Percentiles rank a stretch among this genome's conserved stretches.
phyloP scores from a whole-genome alignment of 495 filamentous ascomycete species.

The Jackrogersella multiformis region DNA sequence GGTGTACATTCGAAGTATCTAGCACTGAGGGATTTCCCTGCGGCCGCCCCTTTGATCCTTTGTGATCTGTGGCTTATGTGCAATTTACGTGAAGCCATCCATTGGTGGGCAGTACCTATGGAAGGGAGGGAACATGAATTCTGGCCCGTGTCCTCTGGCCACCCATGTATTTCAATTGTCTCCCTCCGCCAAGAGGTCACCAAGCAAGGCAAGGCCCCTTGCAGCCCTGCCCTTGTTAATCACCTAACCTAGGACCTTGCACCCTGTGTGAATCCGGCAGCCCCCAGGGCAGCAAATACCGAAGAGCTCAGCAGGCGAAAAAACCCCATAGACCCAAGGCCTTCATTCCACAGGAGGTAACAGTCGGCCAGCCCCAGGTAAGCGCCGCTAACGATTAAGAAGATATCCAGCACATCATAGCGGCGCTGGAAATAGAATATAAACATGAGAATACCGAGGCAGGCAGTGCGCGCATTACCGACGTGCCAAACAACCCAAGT shows the following conservation, averaged over 20 bases:
- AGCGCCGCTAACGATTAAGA: constrained; percentile 14
- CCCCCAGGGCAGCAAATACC: constrained; percentile 19
- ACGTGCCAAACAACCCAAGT: constrained; percentile 18
- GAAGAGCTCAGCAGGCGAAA: constrained; percentile 16
- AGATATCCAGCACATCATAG: constrained; percentile 18
- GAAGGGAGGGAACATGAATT: no score
- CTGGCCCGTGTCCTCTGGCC: no score
- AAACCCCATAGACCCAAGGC: constrained; percentile 7
- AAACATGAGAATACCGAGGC: constrained; percentile 23
- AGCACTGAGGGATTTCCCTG: background rate
- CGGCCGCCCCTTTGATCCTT: background rate
- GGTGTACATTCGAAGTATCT: background rate
- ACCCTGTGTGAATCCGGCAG: constrained; percentile 13
- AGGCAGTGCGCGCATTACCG: constrained; percentile 19
- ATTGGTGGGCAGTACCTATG: no score
- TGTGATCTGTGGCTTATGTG: background rate
- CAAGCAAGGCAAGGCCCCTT: background rate
- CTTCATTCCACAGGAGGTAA: constrained; percentile 10
- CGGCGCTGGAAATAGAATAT: constrained; percentile 22
- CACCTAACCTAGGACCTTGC: constrained; percentile 6
- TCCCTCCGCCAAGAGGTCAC: no score
- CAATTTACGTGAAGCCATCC: no score
- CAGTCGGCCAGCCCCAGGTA: constrained; percentile 16
- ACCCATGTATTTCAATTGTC: no score
- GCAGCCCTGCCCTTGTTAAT: constrained; percentile 2